phyloP scores from a whole-genome alignment of 202 grass and related monocot genomes.

The Cymbopogon flexuosus region DNA sequence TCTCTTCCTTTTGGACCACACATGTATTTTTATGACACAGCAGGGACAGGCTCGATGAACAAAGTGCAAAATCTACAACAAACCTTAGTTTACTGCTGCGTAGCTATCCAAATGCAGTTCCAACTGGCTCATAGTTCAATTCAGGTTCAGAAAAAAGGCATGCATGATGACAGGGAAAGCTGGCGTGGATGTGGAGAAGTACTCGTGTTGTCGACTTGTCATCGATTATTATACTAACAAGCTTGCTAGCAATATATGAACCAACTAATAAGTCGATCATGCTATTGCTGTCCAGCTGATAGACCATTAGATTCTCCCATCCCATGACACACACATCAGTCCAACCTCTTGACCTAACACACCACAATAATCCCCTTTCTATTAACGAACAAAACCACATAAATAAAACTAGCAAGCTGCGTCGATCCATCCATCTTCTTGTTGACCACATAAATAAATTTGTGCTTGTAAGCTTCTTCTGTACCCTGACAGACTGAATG shows the following conservation, averaged over 20 bases:
- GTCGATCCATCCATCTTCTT: background rate
- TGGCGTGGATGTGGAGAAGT: background rate
- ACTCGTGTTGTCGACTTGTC: background rate
- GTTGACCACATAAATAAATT: background rate
- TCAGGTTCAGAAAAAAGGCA: background rate
- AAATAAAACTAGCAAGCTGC: background rate
- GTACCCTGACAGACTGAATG: background rate
- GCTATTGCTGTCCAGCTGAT: constrained; percentile 32
- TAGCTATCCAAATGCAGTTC: constrained; percentile 11
- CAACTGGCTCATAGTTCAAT: background rate
- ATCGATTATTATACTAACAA: background rate
- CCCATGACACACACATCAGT: background rate
- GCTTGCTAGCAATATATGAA: background rate
- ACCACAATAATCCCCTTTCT: constrained; percentile 4
- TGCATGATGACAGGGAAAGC: background rate
- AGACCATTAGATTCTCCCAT: constrained; percentile 9
- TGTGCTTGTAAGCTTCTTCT: background rate
- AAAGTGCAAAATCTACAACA: background rate
- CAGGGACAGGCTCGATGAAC: background rate
- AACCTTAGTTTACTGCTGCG: constrained; percentile 18
- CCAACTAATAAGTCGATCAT: constrained; percentile 20
- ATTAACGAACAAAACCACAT: background rate
- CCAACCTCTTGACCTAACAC: constrained; percentile 37
- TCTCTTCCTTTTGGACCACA: background rate
- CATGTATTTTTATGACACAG: background rate